phyloP scores from a whole-genome alignment of 2,329 filamentous ascomycete species.

The Colletotrichum viniferum region DNA sequence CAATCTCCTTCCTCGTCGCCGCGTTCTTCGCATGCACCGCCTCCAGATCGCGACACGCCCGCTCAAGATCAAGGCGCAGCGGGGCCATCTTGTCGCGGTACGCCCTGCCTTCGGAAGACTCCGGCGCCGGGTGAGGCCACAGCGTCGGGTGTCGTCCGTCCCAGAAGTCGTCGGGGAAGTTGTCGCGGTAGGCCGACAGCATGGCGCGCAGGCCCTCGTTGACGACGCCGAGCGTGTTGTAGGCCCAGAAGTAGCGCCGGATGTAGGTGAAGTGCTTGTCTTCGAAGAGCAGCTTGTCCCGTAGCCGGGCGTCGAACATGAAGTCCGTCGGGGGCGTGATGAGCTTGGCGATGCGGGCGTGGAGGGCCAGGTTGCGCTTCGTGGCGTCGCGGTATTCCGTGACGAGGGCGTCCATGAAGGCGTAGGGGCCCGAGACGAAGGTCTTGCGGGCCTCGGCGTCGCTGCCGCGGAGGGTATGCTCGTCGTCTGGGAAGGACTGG shows the following conservation, averaged over 20 bases:
- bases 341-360: slow-evolving; percentile 60
- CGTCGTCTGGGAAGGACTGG: slow-evolving; percentile 64
- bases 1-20: slow-evolving; percentile 57
- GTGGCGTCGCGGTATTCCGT: slow-evolving; percentile 65
- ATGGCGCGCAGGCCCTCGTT: slow-evolving; percentile 65
- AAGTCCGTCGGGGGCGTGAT: slow-evolving; percentile 64
- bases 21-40: slow-evolving; percentile 56
- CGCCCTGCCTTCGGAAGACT: slow-evolving; percentile 46
- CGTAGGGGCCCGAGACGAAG: slow-evolving; percentile 65
- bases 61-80: slow-evolving; percentile 53
- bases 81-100: slow-evolving; percentile 53
- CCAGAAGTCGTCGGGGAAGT: slow-evolving; percentile 65
- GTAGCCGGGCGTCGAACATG: slow-evolving; percentile 60
- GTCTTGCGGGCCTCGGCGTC: slow-evolving; percentile 52
- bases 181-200: slow-evolving; percentile 59
- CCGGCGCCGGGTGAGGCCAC: slow-evolving; percentile 57
- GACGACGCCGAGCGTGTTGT: slow-evolving; percentile 63
- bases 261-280: slow-evolving; percentile 66
- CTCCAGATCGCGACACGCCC: slow-evolving; percentile 53
- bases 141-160: slow-evolving; percentile 56
- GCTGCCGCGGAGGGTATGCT: slow-evolving; percentile 58
- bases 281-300: slow-evolving; percentile 65
- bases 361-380: slow-evolving; percentile 61
- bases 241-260: slow-evolving; percentile 66
- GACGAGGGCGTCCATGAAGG: slow-evolving; percentile 62